Evolutionary conservation across 495 filamentous ascomycete species (phyloP), one percentile per base, ranked within the genome.

Genomic region (Penicillium ochrochloron): DNA sequence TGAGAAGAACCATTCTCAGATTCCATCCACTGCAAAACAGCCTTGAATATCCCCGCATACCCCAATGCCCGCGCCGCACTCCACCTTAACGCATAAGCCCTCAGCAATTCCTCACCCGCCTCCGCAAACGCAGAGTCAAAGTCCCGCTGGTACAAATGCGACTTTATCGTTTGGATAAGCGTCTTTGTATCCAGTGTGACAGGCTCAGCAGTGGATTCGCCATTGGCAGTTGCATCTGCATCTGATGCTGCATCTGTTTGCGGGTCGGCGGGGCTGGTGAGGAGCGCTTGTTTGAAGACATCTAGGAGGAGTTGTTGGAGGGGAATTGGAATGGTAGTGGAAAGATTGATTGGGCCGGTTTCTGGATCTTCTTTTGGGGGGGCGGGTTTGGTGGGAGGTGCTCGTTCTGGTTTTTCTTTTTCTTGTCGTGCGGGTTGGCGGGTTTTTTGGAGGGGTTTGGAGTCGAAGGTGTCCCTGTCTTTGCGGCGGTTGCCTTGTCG

Each of bases 11-110:
- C 25, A 27, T 33, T 44, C 42, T 53, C 35, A 55, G 21, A 64
- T 63, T n/a, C 84, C 73, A 72, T 75, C 62, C 64, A 68, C 6
- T 29, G 4, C 29, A 77, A 39, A 21, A 79, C 60, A 37, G 81
- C 83, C 21, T 76, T 66, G 33, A 98, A 82, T 5, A 97, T 70
- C 8, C 85, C 80, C 35, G 84, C 74, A 77, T 97, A 99, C 63
- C 89, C 92, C 29, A 97, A 78, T 3, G 92, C 91, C 44, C 95
- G 76, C 37, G 87, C 85, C 12, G 94, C 89, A 72, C 92, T 96
- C 92, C 92, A 99, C 59, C 95, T 81, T 62, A 91, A 82, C 5
- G 92, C 90, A 79, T 99, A 99, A 6, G 90, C 92, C 44, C 88
- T 82, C 21, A 96, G 80, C 42, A 87, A 79, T 50, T 88, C 86